Evolutionary conservation across 2,329 filamentous ascomycete genomes (phyloP).

Genomic region (Fusarium sp.): DNA sequence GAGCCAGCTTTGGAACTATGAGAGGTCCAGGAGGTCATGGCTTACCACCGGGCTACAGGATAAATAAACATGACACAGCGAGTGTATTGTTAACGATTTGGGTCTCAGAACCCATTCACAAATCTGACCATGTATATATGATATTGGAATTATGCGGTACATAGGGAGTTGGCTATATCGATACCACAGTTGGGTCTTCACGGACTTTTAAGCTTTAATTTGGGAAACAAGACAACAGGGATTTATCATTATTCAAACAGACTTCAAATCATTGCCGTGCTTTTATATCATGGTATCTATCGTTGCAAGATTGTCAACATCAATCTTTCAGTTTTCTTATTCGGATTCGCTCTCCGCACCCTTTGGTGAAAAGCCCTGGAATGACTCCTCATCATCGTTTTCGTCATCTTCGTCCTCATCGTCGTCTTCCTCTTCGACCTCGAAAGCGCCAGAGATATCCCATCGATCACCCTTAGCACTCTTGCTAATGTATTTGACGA

Average conservation of each 20-base stretch:
- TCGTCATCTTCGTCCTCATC: constrained; percentile 57
- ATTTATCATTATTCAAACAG: constrained; percentile 12
- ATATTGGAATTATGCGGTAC: constrained; percentile 23
- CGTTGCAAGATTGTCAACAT: constrained; percentile 16
- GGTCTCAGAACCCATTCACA: background rate
- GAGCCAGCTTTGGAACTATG: constrained; percentile 37
- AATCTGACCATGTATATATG: constrained; percentile 19
- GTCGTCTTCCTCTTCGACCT: constrained; percentile 71
- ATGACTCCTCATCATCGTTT: constrained; percentile 65
- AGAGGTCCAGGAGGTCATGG: background rate
- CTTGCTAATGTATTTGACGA: constrained; percentile 94
- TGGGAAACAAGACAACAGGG: constrained; percentile 3
- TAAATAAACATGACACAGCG: background rate
- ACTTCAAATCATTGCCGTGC: constrained; percentile 19
- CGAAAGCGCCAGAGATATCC: constrained; percentile 86
- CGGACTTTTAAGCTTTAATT: constrained; percentile 15
- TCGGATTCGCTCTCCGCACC: constrained; percentile 53
- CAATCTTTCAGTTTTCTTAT: constrained; percentile 25
- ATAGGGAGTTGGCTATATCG: constrained; percentile 19
- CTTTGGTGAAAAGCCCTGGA: constrained; percentile 66
- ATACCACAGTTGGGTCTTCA: constrained; percentile 29
- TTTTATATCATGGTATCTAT: constrained; percentile 42
- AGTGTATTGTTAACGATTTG: background rate
- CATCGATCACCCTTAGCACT: constrained; percentile 89
- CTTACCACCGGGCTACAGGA: background rate